A percentile compares a stretch with the other conserved stretches of the same genome.
Evolutionary conservation across 805 yeast species (phyloP).

Genomic region (Zygosaccharomyces bailii): DNA sequence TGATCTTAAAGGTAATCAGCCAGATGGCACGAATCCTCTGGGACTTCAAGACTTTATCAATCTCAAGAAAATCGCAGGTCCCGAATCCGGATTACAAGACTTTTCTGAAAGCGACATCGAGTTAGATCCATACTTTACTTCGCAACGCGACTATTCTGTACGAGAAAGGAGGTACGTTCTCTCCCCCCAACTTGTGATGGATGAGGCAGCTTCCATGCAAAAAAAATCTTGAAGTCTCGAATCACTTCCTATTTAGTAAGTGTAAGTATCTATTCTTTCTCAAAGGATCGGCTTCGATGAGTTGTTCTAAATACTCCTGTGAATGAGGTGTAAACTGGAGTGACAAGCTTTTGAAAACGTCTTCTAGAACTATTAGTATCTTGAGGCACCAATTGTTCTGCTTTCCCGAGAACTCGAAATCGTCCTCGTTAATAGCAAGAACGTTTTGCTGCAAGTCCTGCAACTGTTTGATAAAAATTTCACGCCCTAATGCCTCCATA

Average conservation of each 20-base stretch:
- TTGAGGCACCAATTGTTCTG: constrained; percentile 79
- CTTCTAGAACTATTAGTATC: constrained; percentile 47
- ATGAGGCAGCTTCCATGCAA: constrained; percentile 14
- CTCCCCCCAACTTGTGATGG: constrained; percentile 17
- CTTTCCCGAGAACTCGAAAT: constrained; percentile 58
- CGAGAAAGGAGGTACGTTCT: constrained; percentile 54
- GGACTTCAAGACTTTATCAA: constrained; percentile 38
- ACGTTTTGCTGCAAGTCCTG: constrained; percentile 46
- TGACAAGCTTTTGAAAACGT: constrained; percentile 28
- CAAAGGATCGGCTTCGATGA: constrained; percentile 60
- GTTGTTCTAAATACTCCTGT: constrained; percentile 36
- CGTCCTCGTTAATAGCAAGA: constrained; percentile 65
- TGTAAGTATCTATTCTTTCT: constrained; percentile 58
- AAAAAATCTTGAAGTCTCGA: constrained; percentile 2
- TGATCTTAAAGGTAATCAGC: constrained; percentile 43
- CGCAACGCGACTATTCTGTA: constrained; percentile 34
- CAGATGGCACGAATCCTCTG: constrained; percentile 22
- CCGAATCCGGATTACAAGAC: constrained; percentile 33
- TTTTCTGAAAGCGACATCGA: constrained; percentile 33
- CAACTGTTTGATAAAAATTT: constrained; percentile 41
- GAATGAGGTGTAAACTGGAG: constrained; percentile 35
- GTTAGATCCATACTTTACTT: constrained; percentile 46
- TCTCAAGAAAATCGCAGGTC: constrained; percentile 45
- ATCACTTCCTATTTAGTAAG: constrained; percentile 21
- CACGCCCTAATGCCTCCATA: constrained; percentile 21